Conservation (phyloP, 306 rosid species). For the Vigna mungo region DNA sequence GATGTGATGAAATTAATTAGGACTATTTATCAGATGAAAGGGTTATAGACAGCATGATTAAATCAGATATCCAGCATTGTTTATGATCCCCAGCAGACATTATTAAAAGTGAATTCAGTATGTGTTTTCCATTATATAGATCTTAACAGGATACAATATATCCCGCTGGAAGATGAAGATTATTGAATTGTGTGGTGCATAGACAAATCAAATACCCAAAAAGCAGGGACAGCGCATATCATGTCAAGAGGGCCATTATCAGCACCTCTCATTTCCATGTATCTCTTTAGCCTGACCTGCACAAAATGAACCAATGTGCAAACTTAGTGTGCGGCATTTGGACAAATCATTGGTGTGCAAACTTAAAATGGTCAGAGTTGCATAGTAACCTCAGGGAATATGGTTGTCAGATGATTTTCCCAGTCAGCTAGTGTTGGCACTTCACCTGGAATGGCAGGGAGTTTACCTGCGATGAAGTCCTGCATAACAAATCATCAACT, state of each 20-base stretch:
- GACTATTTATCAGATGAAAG: neutral
- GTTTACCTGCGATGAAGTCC: conserved; percentile 86
- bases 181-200: neutral
- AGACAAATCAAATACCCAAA: conserved; percentile 65
- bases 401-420: conserved; percentile 90
- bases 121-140: neutral
- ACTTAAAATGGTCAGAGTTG: neutral
- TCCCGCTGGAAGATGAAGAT: neutral
- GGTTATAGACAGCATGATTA: neutral
- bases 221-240: conserved; percentile 86
- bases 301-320: conserved; percentile 1
- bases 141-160: neutral
- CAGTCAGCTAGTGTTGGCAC: conserved; percentile 82
- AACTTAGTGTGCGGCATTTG: neutral
- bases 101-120: neutral
- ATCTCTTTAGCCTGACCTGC: conserved; percentile 87
- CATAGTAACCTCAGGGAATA: conserved; percentile 77
- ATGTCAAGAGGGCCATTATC: conserved; percentile 86
- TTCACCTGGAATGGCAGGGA: conserved; percentile 72
- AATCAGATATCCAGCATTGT: neutral
- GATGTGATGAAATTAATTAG: neutral
- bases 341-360: neutral
- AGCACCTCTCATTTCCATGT: conserved; percentile 96
- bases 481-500: conserved; percentile 46
- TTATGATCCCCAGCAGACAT: neutral